Conservation (phyloP, 495 filamentous ascomycete genomes). For the Pyronema omphalodes region DNA sequence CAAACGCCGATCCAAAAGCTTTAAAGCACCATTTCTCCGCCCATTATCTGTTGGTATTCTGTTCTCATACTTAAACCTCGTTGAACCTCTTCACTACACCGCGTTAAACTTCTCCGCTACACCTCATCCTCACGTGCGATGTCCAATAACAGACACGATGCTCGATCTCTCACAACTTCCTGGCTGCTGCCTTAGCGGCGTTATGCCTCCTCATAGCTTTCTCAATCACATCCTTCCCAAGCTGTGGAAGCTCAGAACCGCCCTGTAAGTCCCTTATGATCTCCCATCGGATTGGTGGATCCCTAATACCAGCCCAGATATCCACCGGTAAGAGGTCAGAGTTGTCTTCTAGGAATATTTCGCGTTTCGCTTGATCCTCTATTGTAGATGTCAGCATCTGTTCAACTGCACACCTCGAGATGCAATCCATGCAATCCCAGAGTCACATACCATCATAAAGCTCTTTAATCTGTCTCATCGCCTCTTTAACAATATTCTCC, state of each 20-base stretch:
- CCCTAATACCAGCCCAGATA: slow-evolving; percentile 62
- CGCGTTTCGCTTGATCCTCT: slow-evolving; percentile 51
- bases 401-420: not conserved
- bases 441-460: slow-evolving; percentile 38
- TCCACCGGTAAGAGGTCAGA: slow-evolving; percentile 77
- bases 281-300: slow-evolving; percentile 40
- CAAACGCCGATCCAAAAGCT: too few relatives aligned
- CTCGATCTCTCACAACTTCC: too few relatives aligned
- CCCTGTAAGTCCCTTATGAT: slow-evolving; percentile 27
- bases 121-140: too few relatives aligned
- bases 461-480: slow-evolving; percentile 53
- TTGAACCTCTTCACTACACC: too few relatives aligned
- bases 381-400: not conserved
- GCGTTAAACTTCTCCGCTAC: too few relatives aligned
- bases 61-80: too few relatives aligned
- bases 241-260: slow-evolving; percentile 33
- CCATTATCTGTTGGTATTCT: too few relatives aligned
- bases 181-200: too few relatives aligned
- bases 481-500: slow-evolving; percentile 52
- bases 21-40: too few relatives aligned
- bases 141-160: too few relatives aligned
- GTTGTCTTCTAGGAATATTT: slow-evolving; percentile 61
- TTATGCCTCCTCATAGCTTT: slow-evolving; percentile 27
- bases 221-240: slow-evolving; percentile 38
- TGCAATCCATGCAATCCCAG: not conserved